phyloP scores from a whole-genome alignment of 352 stramenopile genomes.

The Blastocystis sp. region DNA sequence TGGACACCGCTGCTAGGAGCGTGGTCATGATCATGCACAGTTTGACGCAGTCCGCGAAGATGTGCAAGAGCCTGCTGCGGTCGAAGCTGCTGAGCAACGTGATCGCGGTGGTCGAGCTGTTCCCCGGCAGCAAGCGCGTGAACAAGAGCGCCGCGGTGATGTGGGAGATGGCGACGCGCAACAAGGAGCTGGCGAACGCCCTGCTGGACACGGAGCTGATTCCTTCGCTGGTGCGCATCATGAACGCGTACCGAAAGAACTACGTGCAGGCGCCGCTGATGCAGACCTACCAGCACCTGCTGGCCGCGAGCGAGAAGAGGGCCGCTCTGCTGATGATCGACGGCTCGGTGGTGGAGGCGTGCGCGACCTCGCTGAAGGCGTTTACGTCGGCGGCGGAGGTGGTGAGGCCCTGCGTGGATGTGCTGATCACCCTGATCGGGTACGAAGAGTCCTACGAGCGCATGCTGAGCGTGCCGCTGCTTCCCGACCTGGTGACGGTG shows the following conservation, averaged over 20 bases:
- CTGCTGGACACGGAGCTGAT: conserved; percentile 24
- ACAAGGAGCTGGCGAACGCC: conserved; percentile 6
- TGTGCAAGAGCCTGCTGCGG: neutral
- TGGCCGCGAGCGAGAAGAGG: neutral
- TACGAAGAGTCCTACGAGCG: neutral
- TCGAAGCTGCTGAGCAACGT: conserved; percentile 29
- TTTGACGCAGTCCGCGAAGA: neutral
- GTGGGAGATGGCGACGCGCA: conserved; percentile 50
- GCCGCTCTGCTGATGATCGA: conserved; percentile 11
- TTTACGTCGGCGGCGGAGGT: neutral
- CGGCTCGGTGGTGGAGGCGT: conserved; percentile 27
- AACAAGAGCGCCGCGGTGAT: conserved; percentile 44
- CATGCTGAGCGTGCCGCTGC: neutral
- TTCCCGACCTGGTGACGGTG: conserved; percentile 44
- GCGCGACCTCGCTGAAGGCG: conserved; percentile 37
- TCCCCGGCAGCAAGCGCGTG: conserved; percentile 51
- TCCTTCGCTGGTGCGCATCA: conserved; percentile 8
- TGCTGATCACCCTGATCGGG: conserved; percentile 5
- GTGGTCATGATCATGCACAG: neutral
- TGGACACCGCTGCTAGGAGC: conserved; percentile 20
- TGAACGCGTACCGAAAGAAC: conserved; percentile 32
- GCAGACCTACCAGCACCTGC: conserved; percentile 9
- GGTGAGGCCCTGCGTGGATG: conserved; percentile 31
- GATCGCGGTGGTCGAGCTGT: conserved; percentile 32
- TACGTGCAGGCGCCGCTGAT: conserved; percentile 29